These are phyloP conservation scores for Sarocladiaceae sp. DNA, from an alignment of 2,329 filamentous ascomycete genomes.

Conservation along the genomic window DNA sequence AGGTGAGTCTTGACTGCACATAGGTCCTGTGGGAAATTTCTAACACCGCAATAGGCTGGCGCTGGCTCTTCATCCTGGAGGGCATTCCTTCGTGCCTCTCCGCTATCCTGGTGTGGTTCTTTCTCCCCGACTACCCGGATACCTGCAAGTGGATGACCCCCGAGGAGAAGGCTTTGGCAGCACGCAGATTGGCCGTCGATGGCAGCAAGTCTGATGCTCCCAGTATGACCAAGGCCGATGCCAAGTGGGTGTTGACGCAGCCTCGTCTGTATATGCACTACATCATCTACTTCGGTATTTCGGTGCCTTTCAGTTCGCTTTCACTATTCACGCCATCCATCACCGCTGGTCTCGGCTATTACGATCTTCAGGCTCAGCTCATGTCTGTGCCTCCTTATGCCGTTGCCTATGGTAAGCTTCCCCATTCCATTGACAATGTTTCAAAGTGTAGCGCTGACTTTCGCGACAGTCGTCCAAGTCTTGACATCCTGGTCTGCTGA, in stretches of 20 bases:
- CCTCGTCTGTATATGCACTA: constrained; percentile 64
- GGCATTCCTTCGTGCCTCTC: constrained; percentile 60
- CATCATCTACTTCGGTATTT: constrained; percentile 43
- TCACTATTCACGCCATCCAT: constrained; percentile 58
- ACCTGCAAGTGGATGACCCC: constrained; percentile 56
- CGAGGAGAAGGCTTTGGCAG: constrained; percentile 51
- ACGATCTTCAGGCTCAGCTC: constrained; percentile 48
- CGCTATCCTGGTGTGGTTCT: constrained; percentile 58
- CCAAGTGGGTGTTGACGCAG: constrained; percentile 60
- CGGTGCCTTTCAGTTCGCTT: constrained; percentile 50
- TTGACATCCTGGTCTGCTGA: constrained; percentile 52
- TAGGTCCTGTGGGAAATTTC: not conserved
- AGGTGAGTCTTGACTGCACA: not conserved
- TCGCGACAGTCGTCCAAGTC: constrained; percentile 23
- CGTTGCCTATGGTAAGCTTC: constrained; percentile 42
- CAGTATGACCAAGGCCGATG: constrained; percentile 59
- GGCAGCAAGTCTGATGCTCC: constrained; percentile 51
- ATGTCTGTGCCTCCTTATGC: constrained; percentile 62
- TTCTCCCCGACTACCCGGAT: constrained; percentile 64
- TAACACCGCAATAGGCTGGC: constrained; percentile 47
- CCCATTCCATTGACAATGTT: too few relatives aligned
- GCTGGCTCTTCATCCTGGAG: constrained; percentile 58
- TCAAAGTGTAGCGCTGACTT: too few relatives aligned
- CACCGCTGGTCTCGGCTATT: constrained; percentile 42
- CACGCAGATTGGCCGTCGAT: constrained; percentile 30